A percentile compares a stretch with the other conserved stretches of the same genome.
Conservation (phyloP, 345 rosid species). For the Eucalyptus sp. region DNA sequence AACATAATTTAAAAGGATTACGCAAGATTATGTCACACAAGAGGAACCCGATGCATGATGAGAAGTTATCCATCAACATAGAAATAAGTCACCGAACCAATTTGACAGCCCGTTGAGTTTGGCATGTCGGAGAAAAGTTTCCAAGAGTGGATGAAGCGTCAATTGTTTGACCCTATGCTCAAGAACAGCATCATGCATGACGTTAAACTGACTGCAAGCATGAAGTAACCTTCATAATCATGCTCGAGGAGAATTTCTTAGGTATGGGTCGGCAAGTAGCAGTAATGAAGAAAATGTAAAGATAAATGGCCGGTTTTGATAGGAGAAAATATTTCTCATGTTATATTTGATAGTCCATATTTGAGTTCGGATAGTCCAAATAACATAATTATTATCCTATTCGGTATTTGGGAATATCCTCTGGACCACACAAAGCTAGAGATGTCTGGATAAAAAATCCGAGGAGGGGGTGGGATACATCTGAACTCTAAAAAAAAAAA, state of each 20-base stretch:
- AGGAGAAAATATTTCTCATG: neutral
- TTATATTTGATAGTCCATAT: fast-evolving
- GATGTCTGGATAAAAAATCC: neutral
- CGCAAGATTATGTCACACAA: neutral
- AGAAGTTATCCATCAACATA: neutral
- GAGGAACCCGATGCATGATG: neutral
- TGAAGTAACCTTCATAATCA: neutral
- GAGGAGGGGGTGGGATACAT: neutral
- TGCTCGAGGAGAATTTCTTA: neutral
- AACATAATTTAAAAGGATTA: neutral
- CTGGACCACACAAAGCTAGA: neutral
- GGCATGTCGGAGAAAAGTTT: neutral
- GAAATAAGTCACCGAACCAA: neutral
- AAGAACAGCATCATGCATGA: neutral
- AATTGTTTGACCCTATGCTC: neutral
- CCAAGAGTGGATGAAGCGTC: neutral
- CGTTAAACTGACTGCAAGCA: neutral
- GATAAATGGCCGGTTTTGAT: neutral
- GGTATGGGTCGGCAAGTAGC: neutral
- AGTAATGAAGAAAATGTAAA: neutral
- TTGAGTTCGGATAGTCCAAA: neutral
- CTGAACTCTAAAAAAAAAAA: fast-evolving
- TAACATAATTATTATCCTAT: neutral
- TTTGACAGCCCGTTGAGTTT: neutral
- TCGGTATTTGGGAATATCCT: neutral